Evolutionary conservation across 352 stramenopile genomes (phyloP), one percentile per base, ranked within the genome.

Genomic region (Phytophthora crassamura): DNA sequence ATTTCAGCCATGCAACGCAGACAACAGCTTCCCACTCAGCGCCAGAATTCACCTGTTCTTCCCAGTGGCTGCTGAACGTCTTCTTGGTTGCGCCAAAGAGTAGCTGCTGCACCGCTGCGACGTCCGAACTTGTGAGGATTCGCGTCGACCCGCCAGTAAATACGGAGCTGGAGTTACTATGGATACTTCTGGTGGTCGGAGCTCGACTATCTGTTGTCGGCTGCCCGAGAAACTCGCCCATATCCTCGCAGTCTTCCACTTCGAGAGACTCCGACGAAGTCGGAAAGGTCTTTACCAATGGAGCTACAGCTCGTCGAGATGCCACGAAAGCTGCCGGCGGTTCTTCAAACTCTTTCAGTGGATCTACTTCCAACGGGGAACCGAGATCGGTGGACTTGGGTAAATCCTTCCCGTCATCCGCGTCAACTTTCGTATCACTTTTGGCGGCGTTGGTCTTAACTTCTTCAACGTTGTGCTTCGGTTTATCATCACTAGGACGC

Each of bases 11-110:
- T 16, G 15, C 14, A 28, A 38, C 18, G 33, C 25, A 39, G 16
- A n/a, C 41, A 50, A 7, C 11, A 64, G 42, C 28, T 46, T 35
- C 38, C 18, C 22, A 54, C 55, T 59, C 4, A 5, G 18, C 14
- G 8, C 12, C 33, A 52, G 22, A 32, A 40, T 57, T 36, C 41
- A 89, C 78, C 72, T 93, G 85, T 33, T 87, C 69, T 35, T 89
- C 74, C 84, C 80, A 92, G 54, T 94, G 86, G 12, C 68, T 74
- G 32, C 67, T 88, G 64, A 94, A 91, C 7, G 53, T 56, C 45
- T 88, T 90, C 38, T 77, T 84, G 35, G 51, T 64, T 32, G 71
- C 58, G 4, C 75, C 71, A 53, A 95, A 93, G 16, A 95, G 49
- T 46, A 94, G 59, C 10, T 73, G 62, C 7, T 84, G 86, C 9